These are phyloP conservation scores for Leccinum subtestaceum DNA, from an alignment of 768 basidiomycete species.

Conservation along the genomic window DNA sequence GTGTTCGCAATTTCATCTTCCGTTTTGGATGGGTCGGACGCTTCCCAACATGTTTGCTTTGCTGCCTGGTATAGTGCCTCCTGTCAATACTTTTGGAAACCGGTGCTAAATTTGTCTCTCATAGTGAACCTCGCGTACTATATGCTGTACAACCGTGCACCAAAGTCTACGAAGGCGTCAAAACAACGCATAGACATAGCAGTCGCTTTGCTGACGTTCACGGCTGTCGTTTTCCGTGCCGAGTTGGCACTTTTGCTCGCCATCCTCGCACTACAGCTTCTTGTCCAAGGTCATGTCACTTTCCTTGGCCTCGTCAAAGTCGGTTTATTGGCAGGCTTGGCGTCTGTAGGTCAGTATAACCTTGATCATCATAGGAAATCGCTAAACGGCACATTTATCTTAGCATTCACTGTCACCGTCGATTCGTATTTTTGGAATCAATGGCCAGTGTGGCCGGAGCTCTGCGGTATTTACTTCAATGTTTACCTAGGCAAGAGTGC, in stretches of 20 bases:
- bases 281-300: slow-evolving; percentile 42
- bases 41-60: slow-evolving; percentile 94
- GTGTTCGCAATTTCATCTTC: slow-evolving; percentile 84
- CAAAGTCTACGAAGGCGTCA: slow-evolving; percentile 40
- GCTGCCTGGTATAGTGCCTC: slow-evolving; percentile 56
- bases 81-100: neutral
- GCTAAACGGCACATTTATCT: neutral
- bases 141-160: slow-evolving; percentile 40
- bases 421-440: slow-evolving; percentile 87
- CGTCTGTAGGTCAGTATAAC: slow-evolving; percentile 49
- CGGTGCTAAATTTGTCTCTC: neutral
- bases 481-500: slow-evolving; percentile 80
- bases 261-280: slow-evolving; percentile 55
- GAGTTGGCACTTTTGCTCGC: slow-evolving; percentile 72
- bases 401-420: slow-evolving; percentile 59
- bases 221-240: slow-evolving; percentile 72
- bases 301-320: slow-evolving; percentile 45
- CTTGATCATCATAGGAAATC: neutral
- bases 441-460: slow-evolving; percentile 83
- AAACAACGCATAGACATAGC: slow-evolving; percentile 37
- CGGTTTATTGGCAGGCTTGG: slow-evolving; percentile 46
- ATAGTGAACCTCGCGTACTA: slow-evolving; percentile 57
- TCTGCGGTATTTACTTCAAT: slow-evolving; percentile 78
- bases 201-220: slow-evolving; percentile 60
- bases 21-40: slow-evolving; percentile 92